Evolutionary conservation across 2,329 filamentous ascomycete species (phyloP), one percentile per base, ranked within the genome.

Genomic region (Zopfia rhizophila): DNA sequence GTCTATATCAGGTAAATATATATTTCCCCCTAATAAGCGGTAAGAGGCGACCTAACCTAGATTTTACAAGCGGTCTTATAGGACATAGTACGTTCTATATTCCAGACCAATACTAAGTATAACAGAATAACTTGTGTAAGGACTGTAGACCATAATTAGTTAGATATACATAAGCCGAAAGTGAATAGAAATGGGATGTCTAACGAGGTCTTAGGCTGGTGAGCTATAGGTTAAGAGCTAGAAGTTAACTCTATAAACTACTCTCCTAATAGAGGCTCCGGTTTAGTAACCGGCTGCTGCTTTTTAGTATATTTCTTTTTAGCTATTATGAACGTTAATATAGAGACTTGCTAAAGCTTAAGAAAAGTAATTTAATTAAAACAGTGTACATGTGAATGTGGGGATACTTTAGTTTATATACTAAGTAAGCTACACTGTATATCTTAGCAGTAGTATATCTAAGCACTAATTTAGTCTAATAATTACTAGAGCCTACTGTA

Each of bases 1-100:
- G 22, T 61, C 57, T 5, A 62, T 41, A 42, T 55, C 39, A 12
- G 32, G 35, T 3, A 60, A 30, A 12, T 37, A 14, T 5, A 56
- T 42, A 13, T 38, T 27, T 3, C 10, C 7, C 30, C 25, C 25
- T 22, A 29, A 36, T 10, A 38, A 41, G 36, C 5, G 17, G 36
- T 24, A 40, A 19, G 21, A 5, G 3, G 12, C 12, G 18, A 50
- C 39, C 32, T 31, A 35, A 35, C 27, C 33, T n/a, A 27, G 17
- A 24, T 27, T 24, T 40, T 47, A 40, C 27, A 53, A 38, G 37
- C 43, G 38, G 25, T 46, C 12, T 53, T 36, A 14, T 13, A 31
- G 49, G n/a, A 53, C 28, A 27, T 38, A 38, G 35, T 43, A 53
- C 16, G 17, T 11, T 36, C 14, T 41, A 2, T 22, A 8, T 5